Evolutionary conservation across 1,284 basidiomycete species (phyloP).

Genomic region (Thecaphora frezii): DNA sequence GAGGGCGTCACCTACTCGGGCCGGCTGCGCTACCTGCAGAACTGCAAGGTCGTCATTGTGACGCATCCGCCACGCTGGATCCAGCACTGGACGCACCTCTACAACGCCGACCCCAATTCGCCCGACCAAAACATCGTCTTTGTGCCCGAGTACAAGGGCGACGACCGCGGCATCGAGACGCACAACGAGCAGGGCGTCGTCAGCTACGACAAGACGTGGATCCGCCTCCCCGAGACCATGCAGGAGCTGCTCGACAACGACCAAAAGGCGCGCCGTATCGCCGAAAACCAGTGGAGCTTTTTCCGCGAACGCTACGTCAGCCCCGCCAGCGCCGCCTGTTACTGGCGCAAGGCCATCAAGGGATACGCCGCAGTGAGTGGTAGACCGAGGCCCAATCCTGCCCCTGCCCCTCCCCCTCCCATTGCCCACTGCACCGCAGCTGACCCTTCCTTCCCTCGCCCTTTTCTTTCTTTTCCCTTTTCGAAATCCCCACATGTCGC

Average conservation of each 20-base stretch:
- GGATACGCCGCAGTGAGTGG: slow-evolving; percentile 11
- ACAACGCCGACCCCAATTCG: slow-evolving; percentile 41
- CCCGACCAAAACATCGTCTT: slow-evolving; percentile 57
- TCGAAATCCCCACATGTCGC: not conserved
- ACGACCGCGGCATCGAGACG: slow-evolving; percentile 18
- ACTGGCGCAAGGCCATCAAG: slow-evolving; percentile 48
- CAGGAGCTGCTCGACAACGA: slow-evolving; percentile 40
- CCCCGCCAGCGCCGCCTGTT: slow-evolving; percentile 42
- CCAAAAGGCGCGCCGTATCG: slow-evolving; percentile 39
- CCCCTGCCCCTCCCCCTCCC: not conserved
- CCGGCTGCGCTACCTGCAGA: slow-evolving; percentile 48
- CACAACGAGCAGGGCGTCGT: slow-evolving; percentile 29
- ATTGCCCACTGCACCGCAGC: not conserved
- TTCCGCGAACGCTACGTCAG: slow-evolving; percentile 48
- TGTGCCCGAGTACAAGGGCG: slow-evolving; percentile 33
- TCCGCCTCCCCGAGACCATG: slow-evolving; percentile 49
- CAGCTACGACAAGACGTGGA: slow-evolving; percentile 36
- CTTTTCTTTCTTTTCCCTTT: not conserved
- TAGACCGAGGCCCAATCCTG: too few species aligned
- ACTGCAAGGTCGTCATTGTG: slow-evolving; percentile 50
- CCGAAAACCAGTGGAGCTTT: slow-evolving; percentile 48
- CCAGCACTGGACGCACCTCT: slow-evolving; percentile 54
- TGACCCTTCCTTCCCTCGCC: not conserved
- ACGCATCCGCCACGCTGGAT: slow-evolving; percentile 52
- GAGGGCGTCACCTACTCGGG: slow-evolving; percentile 55